Evolutionary conservation across 2,329 filamentous ascomycete genomes (phyloP), one percentile per base, ranked within the genome.

Genomic region (Fusarium subglutinans): DNA sequence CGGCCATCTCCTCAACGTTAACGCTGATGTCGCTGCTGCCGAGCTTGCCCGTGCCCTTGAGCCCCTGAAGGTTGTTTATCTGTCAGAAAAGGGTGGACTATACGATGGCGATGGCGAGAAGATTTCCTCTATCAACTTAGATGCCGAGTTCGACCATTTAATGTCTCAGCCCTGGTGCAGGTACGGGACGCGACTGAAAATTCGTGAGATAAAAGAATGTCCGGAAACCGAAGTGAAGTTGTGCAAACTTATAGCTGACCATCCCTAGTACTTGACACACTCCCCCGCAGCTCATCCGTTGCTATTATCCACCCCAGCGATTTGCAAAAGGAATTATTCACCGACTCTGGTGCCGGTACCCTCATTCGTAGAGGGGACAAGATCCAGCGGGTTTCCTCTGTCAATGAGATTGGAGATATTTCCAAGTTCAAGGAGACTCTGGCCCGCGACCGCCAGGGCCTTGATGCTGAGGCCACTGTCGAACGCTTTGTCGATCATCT

Each of bases 301-400:
- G 96, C 96, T 70, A 98, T 99, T 79, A 99, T 98, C 77, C 95
- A 98, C 84, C 96, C 96, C 5, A 95, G 94, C 74, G 95, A 97
- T 82, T 88, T 99, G 48, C 95, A 98, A 84, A 98, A 97, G 85
- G 96, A 99, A 83, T 87, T 98, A 11, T 98, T 98, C 84, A 98
- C 96, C 22, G 95, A 98, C 83, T 96, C 94, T 17, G 96, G 96
- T 75, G 96, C 95, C 55, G 96, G 96, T 68, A 98, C 96, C 40
- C 86, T 98, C 69, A 97, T 98, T 79, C 91, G 95, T 76, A 90
- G 96, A 45, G 96, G 96, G 64, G 96, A 96, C 83, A 98, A 97
- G 86, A 90, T 98, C 41, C 90, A 93, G 76, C 92, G 91, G 56
- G 92, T 91, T 65, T 90, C 89, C 50, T 91, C 89, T 50, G 84